Conservation (phyloP, 768 basidiomycete genomes). For the Lactarius sanguifluus region DNA sequence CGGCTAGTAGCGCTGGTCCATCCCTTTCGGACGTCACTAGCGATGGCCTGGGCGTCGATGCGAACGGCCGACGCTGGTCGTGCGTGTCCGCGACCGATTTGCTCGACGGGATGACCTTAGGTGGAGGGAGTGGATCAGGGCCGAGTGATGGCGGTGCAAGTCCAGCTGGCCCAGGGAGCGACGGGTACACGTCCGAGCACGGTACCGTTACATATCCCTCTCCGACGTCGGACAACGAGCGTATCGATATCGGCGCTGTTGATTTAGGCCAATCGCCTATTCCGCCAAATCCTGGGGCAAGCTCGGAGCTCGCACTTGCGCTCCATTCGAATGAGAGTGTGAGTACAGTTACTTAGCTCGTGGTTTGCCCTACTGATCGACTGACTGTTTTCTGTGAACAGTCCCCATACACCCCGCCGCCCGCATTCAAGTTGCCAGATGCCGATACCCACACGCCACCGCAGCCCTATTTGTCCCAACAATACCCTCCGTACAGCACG, state of each 20-base stretch:
- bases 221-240: conserved; percentile 26
- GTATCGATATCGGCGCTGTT: conserved; percentile 12
- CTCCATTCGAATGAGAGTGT: conserved; percentile 27
- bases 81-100: conserved; percentile 28
- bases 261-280: conserved; percentile 12
- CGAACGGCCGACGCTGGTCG: conserved; percentile 26
- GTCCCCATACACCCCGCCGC: conserved; percentile 24
- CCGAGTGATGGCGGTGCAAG: conserved; percentile 10
- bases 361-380: not conserved
- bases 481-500: conserved; percentile 10
- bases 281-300: conserved; percentile 6
- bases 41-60: conserved; percentile 23
- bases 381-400: not conserved
- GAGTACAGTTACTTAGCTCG: not conserved
- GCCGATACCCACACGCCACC: conserved; percentile 3
- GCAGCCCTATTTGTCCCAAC: conserved; percentile 15
- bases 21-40: conserved; percentile 28
- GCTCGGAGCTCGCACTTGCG: conserved; percentile 25
- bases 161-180: conserved; percentile 16
- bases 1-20: conserved; percentile 27
- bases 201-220: conserved; percentile 28
- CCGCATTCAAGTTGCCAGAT: conserved; percentile 24
- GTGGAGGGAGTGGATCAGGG: conserved; percentile 5
- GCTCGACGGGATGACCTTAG: conserved; percentile 22
- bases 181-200: conserved; percentile 25